Evolutionary conservation across 805 yeast species (phyloP), one percentile per base, ranked within the genome.

Genomic region (Saturnispora serradocipensis): DNA sequence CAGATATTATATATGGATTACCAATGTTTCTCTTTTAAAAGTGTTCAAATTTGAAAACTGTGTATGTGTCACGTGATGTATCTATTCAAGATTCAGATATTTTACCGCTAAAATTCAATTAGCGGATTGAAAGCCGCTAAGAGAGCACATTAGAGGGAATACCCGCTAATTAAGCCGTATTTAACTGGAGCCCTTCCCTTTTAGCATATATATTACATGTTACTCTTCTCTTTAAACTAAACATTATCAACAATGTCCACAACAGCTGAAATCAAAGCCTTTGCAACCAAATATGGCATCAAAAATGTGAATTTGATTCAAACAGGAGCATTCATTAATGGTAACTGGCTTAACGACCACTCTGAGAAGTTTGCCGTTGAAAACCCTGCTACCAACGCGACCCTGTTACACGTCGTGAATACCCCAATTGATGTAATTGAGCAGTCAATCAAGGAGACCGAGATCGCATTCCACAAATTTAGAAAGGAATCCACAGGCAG

Each of bases 281-380:
- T 67, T 51, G 70, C 68, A 9, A 54, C 52, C 20, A 66, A 65
- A 51, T 65, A 59, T 50, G 65, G 64, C 20, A 67, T 67, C 53
- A 72, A 72, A 49, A 80, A 81, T 61, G 67, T 69, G 24, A 71
- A 72, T n/a, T 70, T 85, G 36, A 56, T 84, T 53, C 72, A 73
- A 60, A 82, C 86, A 11, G 97, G 97, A 56, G 72, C 90, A 60
- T 90, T 86, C 75, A 88, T 90, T 67, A 85, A 88, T 73, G 87
- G 87, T 68, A 87, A 87, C 67, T 88, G 84, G 52, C 50, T 59
- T 30, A 62, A 67, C 6, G 68, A 69, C 32, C 76, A 77, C 51
- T 77, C 76, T 49, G 73, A 77, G 62, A 63, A 76, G 91, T 1
- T 83, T 82, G 75, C 75, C 55, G 84, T 82, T 34, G 67, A 71